Conservation (phyloP, 1,284 basidiomycete genomes). For the Meira miltonrushii region DNA sequence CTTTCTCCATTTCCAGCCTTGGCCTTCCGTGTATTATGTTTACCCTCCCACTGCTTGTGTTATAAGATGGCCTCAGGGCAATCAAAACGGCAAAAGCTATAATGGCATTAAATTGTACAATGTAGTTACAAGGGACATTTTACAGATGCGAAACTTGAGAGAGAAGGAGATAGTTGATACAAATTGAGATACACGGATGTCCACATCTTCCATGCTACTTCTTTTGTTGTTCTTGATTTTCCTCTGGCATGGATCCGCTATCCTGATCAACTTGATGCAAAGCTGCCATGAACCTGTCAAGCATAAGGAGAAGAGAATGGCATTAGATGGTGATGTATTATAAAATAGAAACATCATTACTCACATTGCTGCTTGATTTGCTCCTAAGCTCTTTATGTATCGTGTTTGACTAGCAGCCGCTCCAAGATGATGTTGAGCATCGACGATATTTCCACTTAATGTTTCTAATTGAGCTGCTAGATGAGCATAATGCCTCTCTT, state of each 20-base stretch:
- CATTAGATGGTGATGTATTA: background rate
- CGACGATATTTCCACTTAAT: slow-evolving; percentile 7
- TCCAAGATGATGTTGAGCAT: slow-evolving; percentile 14
- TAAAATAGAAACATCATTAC: background rate
- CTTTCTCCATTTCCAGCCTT: background rate
- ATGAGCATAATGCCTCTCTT: slow-evolving; percentile 22
- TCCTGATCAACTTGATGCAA: slow-evolving; percentile 12
- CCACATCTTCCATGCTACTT: background rate
- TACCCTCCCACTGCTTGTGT: background rate
- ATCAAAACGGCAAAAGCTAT: background rate
- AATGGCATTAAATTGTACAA: background rate
- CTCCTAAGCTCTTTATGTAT: slow-evolving; percentile 14
- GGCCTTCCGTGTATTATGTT: background rate
- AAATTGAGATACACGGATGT: background rate
- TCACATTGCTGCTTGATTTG: slow-evolving; percentile 16
- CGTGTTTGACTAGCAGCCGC: slow-evolving; percentile 17
- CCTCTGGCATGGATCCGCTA: background rate
- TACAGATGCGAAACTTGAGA: background rate
- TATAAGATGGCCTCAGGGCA: background rate
- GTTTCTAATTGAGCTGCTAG: slow-evolving; percentile 15
- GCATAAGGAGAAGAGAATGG: no score
- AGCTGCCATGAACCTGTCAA: slow-evolving; percentile 12
- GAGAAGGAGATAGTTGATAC: background rate
- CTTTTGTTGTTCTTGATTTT: background rate
- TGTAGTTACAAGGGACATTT: background rate